Evolutionary conservation across 73 alveolate species (phyloP).

Genomic region (Blepharisma stoltei): DNA sequence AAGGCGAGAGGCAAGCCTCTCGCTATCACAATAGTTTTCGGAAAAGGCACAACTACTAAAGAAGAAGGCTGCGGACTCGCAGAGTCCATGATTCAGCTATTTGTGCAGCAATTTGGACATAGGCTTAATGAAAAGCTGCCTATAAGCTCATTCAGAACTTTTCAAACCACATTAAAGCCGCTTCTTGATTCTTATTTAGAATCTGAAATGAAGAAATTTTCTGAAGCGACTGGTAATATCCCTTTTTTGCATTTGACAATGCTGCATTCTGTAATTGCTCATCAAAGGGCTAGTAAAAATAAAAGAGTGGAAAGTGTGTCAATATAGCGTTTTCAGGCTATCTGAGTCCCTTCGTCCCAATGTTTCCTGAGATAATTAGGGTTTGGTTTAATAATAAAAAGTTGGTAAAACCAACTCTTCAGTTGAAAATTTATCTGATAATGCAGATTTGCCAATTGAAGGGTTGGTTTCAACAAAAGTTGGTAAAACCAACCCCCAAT

Average conservation of each 20-base stretch:
- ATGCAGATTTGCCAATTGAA: too few species aligned
- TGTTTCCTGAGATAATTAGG: too few species aligned
- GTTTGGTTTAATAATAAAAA: too few species aligned
- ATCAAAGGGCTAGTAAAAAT: neutral
- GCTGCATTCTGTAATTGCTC: neutral
- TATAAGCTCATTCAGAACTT: neutral
- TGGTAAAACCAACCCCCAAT: too few species aligned
- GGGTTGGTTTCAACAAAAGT: too few species aligned
- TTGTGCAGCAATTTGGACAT: slow-evolving; percentile 17
- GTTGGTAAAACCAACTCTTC: too few species aligned
- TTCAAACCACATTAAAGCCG: neutral
- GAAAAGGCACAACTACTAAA: slow-evolving; percentile 8
- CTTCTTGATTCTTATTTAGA: neutral
- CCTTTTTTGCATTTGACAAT: neutral
- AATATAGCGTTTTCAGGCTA: too few species aligned
- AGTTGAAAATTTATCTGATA: too few species aligned
- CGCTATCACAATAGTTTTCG: slow-evolving; percentile 1
- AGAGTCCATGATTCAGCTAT: slow-evolving; percentile 4
- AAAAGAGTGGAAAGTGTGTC: too few species aligned
- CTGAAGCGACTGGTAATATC: neutral
- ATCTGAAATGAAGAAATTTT: slow-evolving; percentile 2
- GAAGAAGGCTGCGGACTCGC: slow-evolving; percentile 19
- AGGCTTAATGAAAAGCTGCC: neutral
- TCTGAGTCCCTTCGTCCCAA: too few species aligned
- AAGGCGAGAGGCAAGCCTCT: slow-evolving; percentile 19